Percentiles rank a stretch among this genome's conserved stretches.
Evolutionary conservation across 495 filamentous ascomycete genomes (phyloP).

Genomic region (Aspergillus olivimuriae): DNA sequence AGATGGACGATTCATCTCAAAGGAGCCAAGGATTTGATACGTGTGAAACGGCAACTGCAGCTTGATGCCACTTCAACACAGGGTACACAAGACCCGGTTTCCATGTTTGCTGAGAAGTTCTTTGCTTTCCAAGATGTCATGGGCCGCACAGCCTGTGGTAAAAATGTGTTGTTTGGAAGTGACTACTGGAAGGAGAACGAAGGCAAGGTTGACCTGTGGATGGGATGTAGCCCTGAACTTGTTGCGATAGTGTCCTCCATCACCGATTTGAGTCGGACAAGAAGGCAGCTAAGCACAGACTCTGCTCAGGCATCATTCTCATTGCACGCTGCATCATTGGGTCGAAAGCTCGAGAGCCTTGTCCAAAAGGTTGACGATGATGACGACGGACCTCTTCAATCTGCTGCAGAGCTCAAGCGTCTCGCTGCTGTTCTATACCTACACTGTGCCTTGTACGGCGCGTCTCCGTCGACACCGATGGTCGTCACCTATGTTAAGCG

Average conservation of each 20-base stretch:
- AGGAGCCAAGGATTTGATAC: constrained; percentile 39
- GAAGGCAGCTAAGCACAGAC: constrained; percentile 22
- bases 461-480: constrained; percentile 29
- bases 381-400: constrained; percentile 23
- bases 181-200: constrained; percentile 38
- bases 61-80: constrained; percentile 3
- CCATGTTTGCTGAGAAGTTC: constrained; percentile 36
- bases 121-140: constrained; percentile 46
- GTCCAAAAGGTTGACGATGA: constrained; percentile 30
- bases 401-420: constrained; percentile 37
- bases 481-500: constrained; percentile 30
- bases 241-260: constrained; percentile 34
- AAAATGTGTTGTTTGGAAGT: constrained; percentile 32
- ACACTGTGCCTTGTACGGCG: constrained; percentile 36
- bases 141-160: constrained; percentile 40
- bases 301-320: constrained; percentile 18
- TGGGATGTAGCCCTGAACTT: constrained; percentile 41
- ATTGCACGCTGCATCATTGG: constrained; percentile 25
- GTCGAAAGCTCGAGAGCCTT: constrained; percentile 23
- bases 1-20: constrained; percentile 40
- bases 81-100: constrained; percentile 21
- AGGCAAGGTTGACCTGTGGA: constrained; percentile 35
- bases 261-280: constrained; percentile 36
- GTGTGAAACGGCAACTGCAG: constrained; percentile 23
- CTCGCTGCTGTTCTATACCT: constrained; percentile 36